phyloP scores from a whole-genome alignment of 1,139 yeast species.

The Saccharomyces uvarum region DNA sequence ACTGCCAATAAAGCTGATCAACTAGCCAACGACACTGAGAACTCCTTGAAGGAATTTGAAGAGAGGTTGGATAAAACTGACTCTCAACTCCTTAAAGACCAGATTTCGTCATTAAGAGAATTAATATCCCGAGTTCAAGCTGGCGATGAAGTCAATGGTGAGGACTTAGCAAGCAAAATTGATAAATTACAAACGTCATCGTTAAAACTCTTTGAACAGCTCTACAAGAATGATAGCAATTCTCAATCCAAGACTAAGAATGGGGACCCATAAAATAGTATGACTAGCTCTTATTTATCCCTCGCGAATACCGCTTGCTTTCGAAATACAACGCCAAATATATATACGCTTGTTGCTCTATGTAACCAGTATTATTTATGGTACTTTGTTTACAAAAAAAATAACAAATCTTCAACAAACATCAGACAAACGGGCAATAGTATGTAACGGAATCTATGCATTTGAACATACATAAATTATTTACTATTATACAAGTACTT shows the following conservation, averaged over 20 bases:
- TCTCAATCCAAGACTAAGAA: neutral
- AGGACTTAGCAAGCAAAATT: constrained; percentile 70
- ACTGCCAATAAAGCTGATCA: constrained; percentile 95
- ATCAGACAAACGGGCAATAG: neutral
- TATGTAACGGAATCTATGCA: neutral
- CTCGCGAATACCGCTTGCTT: neutral
- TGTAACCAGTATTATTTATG: neutral
- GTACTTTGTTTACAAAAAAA: neutral
- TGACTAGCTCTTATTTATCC: neutral
- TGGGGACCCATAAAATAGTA: neutral
- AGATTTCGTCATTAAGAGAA: constrained; percentile 77
- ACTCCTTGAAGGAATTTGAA: constrained; percentile 88
- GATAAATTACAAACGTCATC: constrained; percentile 59
- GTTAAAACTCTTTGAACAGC: constrained; percentile 87
- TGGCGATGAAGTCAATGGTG: constrained; percentile 74
- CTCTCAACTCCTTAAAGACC: constrained; percentile 61
- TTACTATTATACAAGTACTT: too few species aligned
- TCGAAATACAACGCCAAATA: neutral
- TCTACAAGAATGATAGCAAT: constrained; percentile 62
- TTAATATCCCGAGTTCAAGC: constrained; percentile 88
- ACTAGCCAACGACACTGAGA: constrained; percentile 92
- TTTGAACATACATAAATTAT: too few species aligned
- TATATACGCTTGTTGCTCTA: neutral
- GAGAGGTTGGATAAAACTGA: constrained; percentile 87
- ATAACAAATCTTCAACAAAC: neutral